These are phyloP conservation scores for Sugiyamaella chiloensis DNA, from an alignment of 805 yeast species.

Conservation along the genomic window DNA sequence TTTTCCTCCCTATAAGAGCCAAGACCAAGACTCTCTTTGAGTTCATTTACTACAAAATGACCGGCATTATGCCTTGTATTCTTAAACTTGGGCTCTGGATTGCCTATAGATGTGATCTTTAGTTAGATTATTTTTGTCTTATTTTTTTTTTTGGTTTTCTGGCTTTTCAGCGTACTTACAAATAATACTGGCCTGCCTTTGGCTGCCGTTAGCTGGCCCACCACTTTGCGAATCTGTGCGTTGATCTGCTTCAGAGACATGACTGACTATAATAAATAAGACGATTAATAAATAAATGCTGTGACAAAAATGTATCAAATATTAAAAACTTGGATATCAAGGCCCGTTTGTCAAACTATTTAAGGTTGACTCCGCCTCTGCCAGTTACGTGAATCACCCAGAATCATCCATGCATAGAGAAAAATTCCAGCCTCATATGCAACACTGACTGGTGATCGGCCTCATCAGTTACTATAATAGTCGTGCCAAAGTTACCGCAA, in stretches of 20 bases:
- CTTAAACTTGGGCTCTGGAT: constrained; percentile 62
- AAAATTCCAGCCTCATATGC: background rate
- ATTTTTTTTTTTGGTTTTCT: background rate
- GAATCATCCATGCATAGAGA: background rate
- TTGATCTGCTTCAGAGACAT: constrained; percentile 7
- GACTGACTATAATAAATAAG: too few species aligned
- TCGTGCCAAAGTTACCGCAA: too few species aligned
- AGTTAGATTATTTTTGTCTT: constrained; percentile 4
- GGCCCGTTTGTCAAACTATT: too few species aligned
- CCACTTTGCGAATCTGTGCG: constrained; percentile 6
- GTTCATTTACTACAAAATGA: constrained; percentile 47
- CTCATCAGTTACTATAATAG: too few species aligned
- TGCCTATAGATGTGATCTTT: constrained; percentile 58
- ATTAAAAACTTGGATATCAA: too few species aligned
- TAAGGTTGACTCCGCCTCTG: background rate
- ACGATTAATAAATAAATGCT: too few species aligned
- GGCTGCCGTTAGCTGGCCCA: background rate
- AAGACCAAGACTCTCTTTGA: constrained; percentile 17
- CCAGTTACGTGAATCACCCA: background rate
- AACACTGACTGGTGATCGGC: too few species aligned
- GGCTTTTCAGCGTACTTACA: constrained; percentile 4
- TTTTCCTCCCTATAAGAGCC: constrained; percentile 5
- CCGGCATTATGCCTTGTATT: constrained; percentile 81
- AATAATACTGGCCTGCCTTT: constrained; percentile 3
- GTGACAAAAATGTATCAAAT: too few species aligned